Evolutionary conservation across 2,329 filamentous ascomycete species (phyloP).

Genomic region (Fusarium tupiense): DNA sequence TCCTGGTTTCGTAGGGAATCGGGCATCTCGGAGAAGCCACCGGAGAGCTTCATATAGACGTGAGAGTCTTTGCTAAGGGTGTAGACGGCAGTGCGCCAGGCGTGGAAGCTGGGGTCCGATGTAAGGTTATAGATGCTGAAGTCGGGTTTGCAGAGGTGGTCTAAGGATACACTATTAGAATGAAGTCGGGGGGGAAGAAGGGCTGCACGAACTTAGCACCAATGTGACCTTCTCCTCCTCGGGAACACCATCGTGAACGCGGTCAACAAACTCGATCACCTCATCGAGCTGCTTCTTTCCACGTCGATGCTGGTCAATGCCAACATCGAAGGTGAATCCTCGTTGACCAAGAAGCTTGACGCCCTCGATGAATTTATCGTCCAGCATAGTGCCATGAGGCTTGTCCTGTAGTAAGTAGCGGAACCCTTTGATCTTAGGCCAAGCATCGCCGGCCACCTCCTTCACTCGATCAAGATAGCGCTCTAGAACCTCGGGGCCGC

Average conservation of each 20-base stretch:
- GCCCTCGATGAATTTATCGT: constrained; percentile 70
- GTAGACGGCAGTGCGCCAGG: constrained; percentile 76
- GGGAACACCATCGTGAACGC: constrained; percentile 68
- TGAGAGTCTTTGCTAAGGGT: constrained; percentile 70
- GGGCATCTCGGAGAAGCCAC: constrained; percentile 82
- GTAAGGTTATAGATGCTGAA: constrained; percentile 69
- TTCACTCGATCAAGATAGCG: constrained; percentile 72
- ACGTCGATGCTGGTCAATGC: constrained; percentile 81
- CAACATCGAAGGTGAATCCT: constrained; percentile 81
- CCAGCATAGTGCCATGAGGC: constrained; percentile 71
- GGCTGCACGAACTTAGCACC: constrained; percentile 70
- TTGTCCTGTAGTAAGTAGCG: constrained; percentile 86
- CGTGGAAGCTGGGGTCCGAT: constrained; percentile 67
- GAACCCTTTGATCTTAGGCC: constrained; percentile 78
- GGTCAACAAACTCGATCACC: constrained; percentile 74
- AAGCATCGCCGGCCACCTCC: constrained; percentile 70
- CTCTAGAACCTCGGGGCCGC: constrained; percentile 67
- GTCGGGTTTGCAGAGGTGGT: constrained; percentile 92
- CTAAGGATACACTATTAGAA: constrained; percentile 53
- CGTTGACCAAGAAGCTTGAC: constrained; percentile 71
- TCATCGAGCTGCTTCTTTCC: constrained; percentile 80
- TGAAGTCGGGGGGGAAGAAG: neutral
- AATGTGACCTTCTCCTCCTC: constrained; percentile 71
- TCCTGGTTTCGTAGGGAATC: constrained; percentile 59
- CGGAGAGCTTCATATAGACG: constrained; percentile 93